Base-by-base conservation (phyloP, 441 rosid species). In the Bocquillonia castaneifolia region DNA sequence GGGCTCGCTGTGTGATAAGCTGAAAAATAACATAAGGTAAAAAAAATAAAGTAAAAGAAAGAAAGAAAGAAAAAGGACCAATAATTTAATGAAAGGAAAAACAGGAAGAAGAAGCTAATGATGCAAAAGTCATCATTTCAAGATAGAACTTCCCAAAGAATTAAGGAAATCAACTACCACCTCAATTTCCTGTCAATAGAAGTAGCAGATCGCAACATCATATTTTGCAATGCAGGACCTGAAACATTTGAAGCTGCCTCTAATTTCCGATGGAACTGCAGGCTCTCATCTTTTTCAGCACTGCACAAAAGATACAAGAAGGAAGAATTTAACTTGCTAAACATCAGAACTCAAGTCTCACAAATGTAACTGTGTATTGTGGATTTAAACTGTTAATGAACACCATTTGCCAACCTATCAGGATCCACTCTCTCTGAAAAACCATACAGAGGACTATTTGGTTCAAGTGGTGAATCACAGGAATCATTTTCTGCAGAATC, bases 401-500 rank as follows among this genome's bases (percentile, higher is more conserved):
- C 40, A 55, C 39, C 55, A 63, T 68, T 56, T 66, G 45, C 85
- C 71, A 44, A 90, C 99, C 95, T 88, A 78, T 89, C 97, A 80
- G 81, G 80, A 76, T 95, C 99, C 75, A 82, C 69, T 83, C 90
- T 81, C 68, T 95, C 98, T 40, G 97, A 63, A 81, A 79, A 80
- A 59, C 98, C 97, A 82, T 88, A 92, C 32, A 91, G 81, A 67
- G 99, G 99, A 81, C 99, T 95, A 74, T 92, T 95, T 73, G 99
- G 99, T 81, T 95, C 99, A 59, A 95, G 81, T 15, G 99, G 98
- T 70, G 99, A 95, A 79, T 95, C 99, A 59, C 99, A 95, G 36
- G 99, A 95, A 76, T 95, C 99, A 82, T 95, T 95, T 81, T 95
- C 99, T 66, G 96, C 98, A 79, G 97, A 95, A 81, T 95, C 99